Percentiles rank a stretch among this genome's conserved stretches.
Evolutionary conservation across 805 yeast genomes (phyloP).

Genomic region (Starmerella roubikii): DNA sequence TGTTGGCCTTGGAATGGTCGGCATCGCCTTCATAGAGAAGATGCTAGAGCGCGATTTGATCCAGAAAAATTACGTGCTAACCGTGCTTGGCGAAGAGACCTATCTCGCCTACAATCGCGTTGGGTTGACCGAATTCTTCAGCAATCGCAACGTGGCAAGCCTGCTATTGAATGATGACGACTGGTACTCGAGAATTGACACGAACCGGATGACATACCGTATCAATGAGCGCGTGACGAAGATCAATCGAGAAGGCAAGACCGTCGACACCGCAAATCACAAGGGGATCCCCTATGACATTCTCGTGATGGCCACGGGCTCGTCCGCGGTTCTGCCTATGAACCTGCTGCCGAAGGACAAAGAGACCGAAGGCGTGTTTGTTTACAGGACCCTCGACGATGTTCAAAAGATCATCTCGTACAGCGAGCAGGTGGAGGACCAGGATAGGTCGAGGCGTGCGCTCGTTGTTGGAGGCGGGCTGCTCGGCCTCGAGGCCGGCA

Average conservation of each 20-base stretch:
- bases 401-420: conserved; percentile 24
- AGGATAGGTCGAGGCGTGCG: conserved; percentile 66
- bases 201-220: conserved; percentile 15
- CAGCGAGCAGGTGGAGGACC: conserved; percentile 11
- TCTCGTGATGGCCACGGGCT: conserved; percentile 27
- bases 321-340: conserved; percentile 25
- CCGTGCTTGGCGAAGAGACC: conserved; percentile 29
- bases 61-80: conserved; percentile 21
- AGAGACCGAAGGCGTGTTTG: conserved; percentile 20
- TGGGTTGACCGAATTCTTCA: conserved; percentile 21
- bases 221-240: conserved; percentile 11
- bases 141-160: conserved; percentile 8
- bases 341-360: conserved; percentile 9
- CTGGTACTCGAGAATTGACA: conserved; percentile 14
- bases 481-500: conserved; percentile 29
- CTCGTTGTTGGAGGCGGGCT: conserved; percentile 88
- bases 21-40: conserved; percentile 28
- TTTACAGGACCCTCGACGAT: conserved; percentile 28
- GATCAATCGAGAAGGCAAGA: conserved; percentile 7
- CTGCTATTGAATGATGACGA: conserved; percentile 12
- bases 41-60: conserved; percentile 25
- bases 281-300: conserved; percentile 22
- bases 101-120: conserved; percentile 30
- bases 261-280: conserved; percentile 8
- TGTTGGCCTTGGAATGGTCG: conserved; percentile 31